These are phyloP conservation scores for Mortierella sp. DNA, from an alignment of 371 early-diverging fungal genomes.

Conservation along the genomic window DNA sequence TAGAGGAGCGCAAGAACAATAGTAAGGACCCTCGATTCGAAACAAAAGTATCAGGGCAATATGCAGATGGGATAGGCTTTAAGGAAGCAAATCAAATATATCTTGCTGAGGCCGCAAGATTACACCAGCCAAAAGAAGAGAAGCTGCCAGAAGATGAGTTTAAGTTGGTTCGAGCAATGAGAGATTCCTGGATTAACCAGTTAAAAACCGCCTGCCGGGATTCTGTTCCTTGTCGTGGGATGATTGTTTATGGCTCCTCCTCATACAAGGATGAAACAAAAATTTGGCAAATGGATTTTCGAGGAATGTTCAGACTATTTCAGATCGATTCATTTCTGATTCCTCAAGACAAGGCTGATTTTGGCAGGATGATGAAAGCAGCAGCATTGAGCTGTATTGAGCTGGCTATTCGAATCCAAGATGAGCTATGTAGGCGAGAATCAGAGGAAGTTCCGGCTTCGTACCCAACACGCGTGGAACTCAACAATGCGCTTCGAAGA, in stretches of 20 bases:
- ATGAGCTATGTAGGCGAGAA: neutral
- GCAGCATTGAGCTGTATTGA: slow-evolving; percentile 25
- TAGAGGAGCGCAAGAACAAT: slow-evolving; percentile 25
- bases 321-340: slow-evolving; percentile 33
- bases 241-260: slow-evolving; percentile 25
- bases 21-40: slow-evolving; percentile 10
- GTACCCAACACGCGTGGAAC: neutral
- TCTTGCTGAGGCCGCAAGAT: slow-evolving; percentile 6
- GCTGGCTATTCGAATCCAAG: slow-evolving; percentile 28
- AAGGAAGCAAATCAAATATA: slow-evolving; percentile 23
- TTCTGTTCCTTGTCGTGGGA: slow-evolving; percentile 15
- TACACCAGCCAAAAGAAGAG: slow-evolving; percentile 21
- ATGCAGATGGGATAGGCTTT: slow-evolving; percentile 26
- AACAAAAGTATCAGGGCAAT: slow-evolving; percentile 5
- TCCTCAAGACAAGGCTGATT: slow-evolving; percentile 26
- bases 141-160: slow-evolving; percentile 22
- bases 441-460: neutral
- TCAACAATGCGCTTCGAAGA: neutral
- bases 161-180: slow-evolving; percentile 26
- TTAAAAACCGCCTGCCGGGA: slow-evolving; percentile 21
- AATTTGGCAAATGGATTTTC: slow-evolving; percentile 28
- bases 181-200: slow-evolving; percentile 36
- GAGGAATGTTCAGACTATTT: slow-evolving; percentile 21
- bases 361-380: slow-evolving; percentile 24
- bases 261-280: slow-evolving; percentile 34